Conservation (phyloP, 2,329 filamentous ascomycete species). For the Pestalotiopsis fici region DNA sequence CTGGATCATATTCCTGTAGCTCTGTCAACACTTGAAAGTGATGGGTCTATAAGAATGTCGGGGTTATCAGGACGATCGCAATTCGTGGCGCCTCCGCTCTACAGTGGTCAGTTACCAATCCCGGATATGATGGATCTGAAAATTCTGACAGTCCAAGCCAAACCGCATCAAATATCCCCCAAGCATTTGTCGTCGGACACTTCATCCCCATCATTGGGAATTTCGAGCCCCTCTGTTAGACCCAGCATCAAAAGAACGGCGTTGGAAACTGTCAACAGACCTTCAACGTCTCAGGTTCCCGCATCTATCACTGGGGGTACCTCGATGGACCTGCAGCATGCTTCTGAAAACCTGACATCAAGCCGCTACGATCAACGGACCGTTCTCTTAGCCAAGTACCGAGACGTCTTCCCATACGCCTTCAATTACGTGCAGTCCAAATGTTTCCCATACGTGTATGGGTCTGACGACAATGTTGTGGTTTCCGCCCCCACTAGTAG, state of each 20-base stretch:
- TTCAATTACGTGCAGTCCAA: conserved; percentile 87
- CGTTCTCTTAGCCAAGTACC: conserved; percentile 69
- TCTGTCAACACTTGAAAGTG: conserved; percentile 13
- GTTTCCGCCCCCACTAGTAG: conserved; percentile 82
- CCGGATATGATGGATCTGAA: neutral
- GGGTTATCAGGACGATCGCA: conserved; percentile 19
- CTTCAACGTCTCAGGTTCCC: conserved; percentile 14
- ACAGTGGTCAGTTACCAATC: conserved; percentile 17
- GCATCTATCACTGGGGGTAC: conserved; percentile 16
- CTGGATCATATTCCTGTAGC: conserved; percentile 16
- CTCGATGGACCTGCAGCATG: conserved; percentile 24
- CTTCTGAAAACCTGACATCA: conserved; percentile 30
- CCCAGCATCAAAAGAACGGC: conserved; percentile 19
- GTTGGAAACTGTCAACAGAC: conserved; percentile 11
- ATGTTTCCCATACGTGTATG: conserved; percentile 69
- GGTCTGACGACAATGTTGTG: conserved; percentile 73
- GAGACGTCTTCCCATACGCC: conserved; percentile 70
- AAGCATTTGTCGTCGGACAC: conserved; percentile 10
- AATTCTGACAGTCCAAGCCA: conserved; percentile 15
- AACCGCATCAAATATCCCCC: conserved; percentile 15
- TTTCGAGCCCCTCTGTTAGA: conserved; percentile 29
- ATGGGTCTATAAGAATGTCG: conserved; percentile 15
- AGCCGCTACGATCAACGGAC: conserved; percentile 40
- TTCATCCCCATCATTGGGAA: conserved; percentile 24
- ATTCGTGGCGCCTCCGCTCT: conserved; percentile 19